A percentile compares a stretch with the other conserved stretches of the same genome.
These are phyloP conservation scores for Mentha longifolia DNA, from an alignment of 257 asterid species.

Conservation along the genomic window DNA sequence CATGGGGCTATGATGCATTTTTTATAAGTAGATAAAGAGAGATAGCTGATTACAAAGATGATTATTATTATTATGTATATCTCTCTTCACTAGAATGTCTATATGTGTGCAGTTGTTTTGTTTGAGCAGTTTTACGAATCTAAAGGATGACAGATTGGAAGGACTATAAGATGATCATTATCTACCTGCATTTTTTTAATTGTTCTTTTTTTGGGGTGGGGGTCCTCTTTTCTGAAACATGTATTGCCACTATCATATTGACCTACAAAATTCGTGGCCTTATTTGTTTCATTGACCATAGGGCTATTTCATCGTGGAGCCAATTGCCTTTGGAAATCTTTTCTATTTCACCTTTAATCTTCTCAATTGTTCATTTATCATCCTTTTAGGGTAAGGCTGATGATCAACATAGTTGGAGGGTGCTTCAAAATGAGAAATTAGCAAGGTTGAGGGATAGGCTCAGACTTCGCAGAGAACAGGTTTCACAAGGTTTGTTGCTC, in stretches of 20 bases:
- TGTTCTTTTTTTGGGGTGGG: background rate
- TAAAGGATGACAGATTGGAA: background rate
- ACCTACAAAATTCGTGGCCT: background rate
- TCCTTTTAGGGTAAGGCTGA: conserved; percentile 85
- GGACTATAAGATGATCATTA: conserved; percentile 12
- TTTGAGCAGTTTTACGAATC: background rate
- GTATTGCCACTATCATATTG: background rate
- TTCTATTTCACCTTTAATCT: conserved; percentile 13
- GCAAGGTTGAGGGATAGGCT: conserved; percentile 78
- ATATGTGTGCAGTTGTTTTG: background rate
- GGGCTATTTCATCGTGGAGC: background rate
- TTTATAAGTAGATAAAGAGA: conserved; percentile 11
- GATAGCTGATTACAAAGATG: background rate
- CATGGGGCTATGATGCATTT: background rate
- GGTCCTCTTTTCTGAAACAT: background rate
- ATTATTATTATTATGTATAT: background rate
- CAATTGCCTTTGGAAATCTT: conserved; percentile 14
- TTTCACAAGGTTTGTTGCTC: conserved; percentile 64
- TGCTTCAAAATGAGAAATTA: conserved; percentile 81
- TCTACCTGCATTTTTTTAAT: background rate
- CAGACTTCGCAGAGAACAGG: conserved; percentile 62
- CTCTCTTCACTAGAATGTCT: background rate
- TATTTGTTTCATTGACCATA: background rate
- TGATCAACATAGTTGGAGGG: conserved; percentile 91
- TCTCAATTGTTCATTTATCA: conserved; percentile 10